Base-by-base conservation (phyloP, 2,329 filamentous ascomycete genomes). In the Xylariaceae sp. region DNA sequence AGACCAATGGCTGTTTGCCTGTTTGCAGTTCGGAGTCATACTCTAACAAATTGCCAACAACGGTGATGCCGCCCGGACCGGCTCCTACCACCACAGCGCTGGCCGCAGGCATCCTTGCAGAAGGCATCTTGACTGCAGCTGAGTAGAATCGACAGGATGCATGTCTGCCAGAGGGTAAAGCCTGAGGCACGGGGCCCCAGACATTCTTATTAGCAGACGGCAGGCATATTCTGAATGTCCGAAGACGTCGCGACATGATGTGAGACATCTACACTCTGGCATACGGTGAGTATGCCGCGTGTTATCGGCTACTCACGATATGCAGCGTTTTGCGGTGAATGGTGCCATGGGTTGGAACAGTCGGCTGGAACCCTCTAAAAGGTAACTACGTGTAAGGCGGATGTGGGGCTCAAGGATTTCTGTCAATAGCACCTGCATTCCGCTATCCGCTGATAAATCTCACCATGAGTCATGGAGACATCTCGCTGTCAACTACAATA, bases 31-130 rank as follows among this genome's bases (percentile, higher is more conserved):
- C 19, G 48, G 73, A 31, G 34, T 41, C 34, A 14, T 75, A 73
- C 60, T 85, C 80, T 16, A 86, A 72, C 16, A 86, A 67, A 60
- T 83, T 84, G n/a, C 83, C 82, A 19, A 86, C 73, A 6, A 77
- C 78, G 3, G 81, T 82, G 50, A 86, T 75, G 50, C 83, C 83
- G 41, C 78, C 79, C 3, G 81, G 77, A 14, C 82, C 82, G 49
- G 75, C 79, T 46, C 82, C 82, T 17, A 83, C 77, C 2, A 85
- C 81, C 1, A 84, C 75, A 3, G 80, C 80, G 42, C 55, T 45
- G 31, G 50, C 31, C 10, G 55, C 48, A 19, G 57, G 48, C 16
- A 47, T 38, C 22, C 22, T 28, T 28, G 22, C 22, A 5, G 22
- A 28, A 28, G 22, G 22, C 13, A 38, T 38, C 16, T 13, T 38